These are phyloP conservation scores for Saccharomycopsis hybrid DNA, from an alignment of 1,139 yeast species.

Conservation along the genomic window DNA sequence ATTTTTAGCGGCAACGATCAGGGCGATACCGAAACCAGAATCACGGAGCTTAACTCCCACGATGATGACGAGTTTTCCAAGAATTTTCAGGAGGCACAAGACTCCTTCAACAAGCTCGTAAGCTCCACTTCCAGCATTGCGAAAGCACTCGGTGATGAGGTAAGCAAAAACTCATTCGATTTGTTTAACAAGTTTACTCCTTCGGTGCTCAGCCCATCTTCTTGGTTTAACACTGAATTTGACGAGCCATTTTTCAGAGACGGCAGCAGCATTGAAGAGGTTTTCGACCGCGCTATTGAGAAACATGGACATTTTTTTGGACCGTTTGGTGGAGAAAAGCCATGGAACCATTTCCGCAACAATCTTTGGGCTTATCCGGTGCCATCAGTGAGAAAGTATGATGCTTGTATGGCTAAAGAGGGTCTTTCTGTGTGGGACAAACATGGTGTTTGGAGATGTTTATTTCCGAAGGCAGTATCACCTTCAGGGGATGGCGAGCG, in stretches of 20 bases:
- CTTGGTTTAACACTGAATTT: too few relatives aligned
- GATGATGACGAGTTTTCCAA: conserved; percentile 12
- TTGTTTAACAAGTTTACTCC: neutral
- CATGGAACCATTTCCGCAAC: too few relatives aligned
- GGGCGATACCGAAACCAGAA: neutral
- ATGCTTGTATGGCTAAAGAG: conserved; percentile 51
- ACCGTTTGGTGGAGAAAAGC: neutral
- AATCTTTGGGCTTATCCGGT: conserved; percentile 41
- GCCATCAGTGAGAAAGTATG: conserved; percentile 57
- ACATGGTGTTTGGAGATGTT: conserved; percentile 78
- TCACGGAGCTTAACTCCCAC: neutral
- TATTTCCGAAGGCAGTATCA: conserved; percentile 58
- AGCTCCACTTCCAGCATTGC: conserved; percentile 15
- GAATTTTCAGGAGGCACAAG: conserved; percentile 19
- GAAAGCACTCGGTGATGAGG: conserved; percentile 13
- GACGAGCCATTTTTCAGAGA: neutral
- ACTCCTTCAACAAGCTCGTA: conserved; percentile 11
- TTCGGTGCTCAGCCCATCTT: neutral
- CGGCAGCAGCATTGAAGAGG: neutral
- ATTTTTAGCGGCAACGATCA: conserved; percentile 8
- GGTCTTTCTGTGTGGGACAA: conserved; percentile 79
- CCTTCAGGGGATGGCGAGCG: conserved; percentile 22
- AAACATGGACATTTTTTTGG: neutral
- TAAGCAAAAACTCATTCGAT: conserved; percentile 6
- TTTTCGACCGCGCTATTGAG: neutral